A percentile compares a stretch with the other conserved stretches of the same genome.
Conservation (phyloP, 1,139 yeast genomes). For the Saccharomyces hybrid region DNA sequence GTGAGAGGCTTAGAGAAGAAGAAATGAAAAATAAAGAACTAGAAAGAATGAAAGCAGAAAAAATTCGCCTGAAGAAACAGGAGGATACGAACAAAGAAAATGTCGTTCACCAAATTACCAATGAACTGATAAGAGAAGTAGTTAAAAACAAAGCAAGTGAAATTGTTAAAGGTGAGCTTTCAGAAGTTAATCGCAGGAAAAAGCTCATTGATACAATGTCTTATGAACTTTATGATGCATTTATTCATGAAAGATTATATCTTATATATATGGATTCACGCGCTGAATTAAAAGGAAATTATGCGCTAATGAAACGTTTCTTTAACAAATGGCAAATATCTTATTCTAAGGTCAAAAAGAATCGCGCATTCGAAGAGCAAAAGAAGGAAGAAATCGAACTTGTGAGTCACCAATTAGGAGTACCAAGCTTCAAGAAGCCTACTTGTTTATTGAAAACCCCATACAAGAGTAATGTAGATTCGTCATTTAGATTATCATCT, state of each 20-base stretch:
- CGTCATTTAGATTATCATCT: slow-evolving; percentile 14
- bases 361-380: slow-evolving; percentile 35
- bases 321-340: slow-evolving; percentile 30
- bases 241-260: slow-evolving; percentile 49
- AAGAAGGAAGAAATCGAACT: slow-evolving; percentile 40
- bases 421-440: slow-evolving; percentile 28
- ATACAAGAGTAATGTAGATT: slow-evolving; percentile 5
- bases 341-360: slow-evolving; percentile 28
- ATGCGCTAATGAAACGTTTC: slow-evolving; percentile 25
- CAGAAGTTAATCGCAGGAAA: not conserved
- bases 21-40: not conserved
- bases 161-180: not conserved
- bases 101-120: slow-evolving; percentile 29
- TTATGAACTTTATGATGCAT: slow-evolving; percentile 48
- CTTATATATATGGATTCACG: slow-evolving; percentile 37
- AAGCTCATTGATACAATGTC: slow-evolving; percentile 28
- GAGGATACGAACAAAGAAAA: slow-evolving; percentile 19
- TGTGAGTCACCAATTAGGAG: slow-evolving; percentile 34
- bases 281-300: slow-evolving; percentile 35
- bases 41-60: not conserved
- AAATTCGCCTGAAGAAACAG: not conserved
- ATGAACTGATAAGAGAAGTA: slow-evolving; percentile 32
- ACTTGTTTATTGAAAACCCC: slow-evolving; percentile 18
- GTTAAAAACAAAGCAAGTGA: slow-evolving; percentile 21
- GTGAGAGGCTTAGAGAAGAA: not conserved